Evolutionary conservation across 768 basidiomycete species (phyloP).

Genomic region (Lentinula sp.): DNA sequence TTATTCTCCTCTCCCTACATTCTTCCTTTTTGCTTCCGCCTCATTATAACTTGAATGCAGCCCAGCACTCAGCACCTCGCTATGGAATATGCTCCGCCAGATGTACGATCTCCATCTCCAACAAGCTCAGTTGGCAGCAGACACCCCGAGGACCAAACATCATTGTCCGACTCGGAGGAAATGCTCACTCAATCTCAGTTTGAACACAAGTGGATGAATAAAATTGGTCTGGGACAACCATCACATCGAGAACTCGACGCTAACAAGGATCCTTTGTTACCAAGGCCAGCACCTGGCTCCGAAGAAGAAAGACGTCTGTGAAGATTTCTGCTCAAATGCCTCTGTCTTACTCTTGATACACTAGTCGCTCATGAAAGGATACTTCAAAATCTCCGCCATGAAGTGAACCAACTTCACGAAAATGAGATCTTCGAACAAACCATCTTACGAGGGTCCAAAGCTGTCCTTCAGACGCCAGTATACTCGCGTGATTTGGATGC

Average conservation of each 20-base stretch:
- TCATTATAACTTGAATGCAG: neutral
- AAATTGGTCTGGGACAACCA: slow-evolving; percentile 28
- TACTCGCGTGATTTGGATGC: slow-evolving; percentile 40
- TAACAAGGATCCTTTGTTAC: slow-evolving; percentile 30
- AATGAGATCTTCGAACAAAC: slow-evolving; percentile 44
- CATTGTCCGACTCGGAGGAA: slow-evolving; percentile 36
- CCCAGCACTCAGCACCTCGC: neutral
- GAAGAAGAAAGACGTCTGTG: slow-evolving; percentile 30
- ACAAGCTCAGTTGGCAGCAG: slow-evolving; percentile 46
- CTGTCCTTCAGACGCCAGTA: slow-evolving; percentile 35
- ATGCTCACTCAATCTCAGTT: slow-evolving; percentile 30
- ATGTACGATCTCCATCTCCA: slow-evolving; percentile 43
- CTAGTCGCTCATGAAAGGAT: slow-evolving; percentile 26
- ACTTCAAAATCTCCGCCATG: slow-evolving; percentile 26
- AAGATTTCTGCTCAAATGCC: neutral
- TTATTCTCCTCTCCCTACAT: neutral
- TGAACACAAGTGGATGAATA: slow-evolving; percentile 35
- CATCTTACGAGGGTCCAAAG: slow-evolving; percentile 38
- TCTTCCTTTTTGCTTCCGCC: neutral
- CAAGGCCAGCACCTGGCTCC: slow-evolving; percentile 19
- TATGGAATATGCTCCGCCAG: slow-evolving; percentile 40
- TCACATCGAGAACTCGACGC: slow-evolving; percentile 35
- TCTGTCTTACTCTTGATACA: neutral
- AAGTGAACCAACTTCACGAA: slow-evolving; percentile 37
- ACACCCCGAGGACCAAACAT: slow-evolving; percentile 39